These are phyloP conservation scores for Penicillium sp. DNA, from an alignment of 2,329 filamentous ascomycete species.

Conservation along the genomic window DNA sequence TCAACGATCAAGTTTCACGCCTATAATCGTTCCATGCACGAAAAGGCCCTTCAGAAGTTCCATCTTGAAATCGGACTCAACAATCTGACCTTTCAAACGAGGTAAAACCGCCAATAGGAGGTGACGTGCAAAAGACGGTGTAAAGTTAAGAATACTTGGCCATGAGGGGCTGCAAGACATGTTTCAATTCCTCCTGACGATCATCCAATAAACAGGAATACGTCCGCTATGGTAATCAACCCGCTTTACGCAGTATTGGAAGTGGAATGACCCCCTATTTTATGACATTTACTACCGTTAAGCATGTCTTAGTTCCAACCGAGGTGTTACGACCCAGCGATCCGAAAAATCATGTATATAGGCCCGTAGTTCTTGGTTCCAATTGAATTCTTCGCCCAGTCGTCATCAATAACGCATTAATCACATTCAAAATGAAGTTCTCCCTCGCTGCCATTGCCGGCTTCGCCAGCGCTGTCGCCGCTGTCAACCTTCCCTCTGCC, in stretches of 20 bases:
- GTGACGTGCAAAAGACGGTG: constrained; percentile 2
- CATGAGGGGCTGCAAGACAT: constrained; percentile 19
- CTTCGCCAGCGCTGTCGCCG: constrained; percentile 27
- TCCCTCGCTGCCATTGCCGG: constrained; percentile 27
- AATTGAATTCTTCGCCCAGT: neutral
- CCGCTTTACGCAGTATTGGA: constrained; percentile 4
- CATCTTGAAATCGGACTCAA: too few relatives aligned
- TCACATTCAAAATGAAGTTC: constrained; percentile 31
- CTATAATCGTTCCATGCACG: too few relatives aligned
- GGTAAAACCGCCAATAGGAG: too few relatives aligned
- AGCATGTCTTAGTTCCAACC: constrained; percentile 4
- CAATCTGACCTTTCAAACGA: too few relatives aligned
- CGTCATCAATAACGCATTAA: neutral
- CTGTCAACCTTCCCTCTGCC: constrained; percentile 26
- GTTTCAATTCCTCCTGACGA: constrained; percentile 16
- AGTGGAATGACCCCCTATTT: constrained; percentile 5
- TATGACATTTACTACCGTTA: constrained; percentile 2
- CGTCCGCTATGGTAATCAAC: neutral
- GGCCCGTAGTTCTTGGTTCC: neutral
- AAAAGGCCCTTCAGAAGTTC: neutral
- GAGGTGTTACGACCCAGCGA: neutral
- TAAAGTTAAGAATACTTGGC: neutral
- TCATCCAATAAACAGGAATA: constrained; percentile 7
- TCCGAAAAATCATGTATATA: constrained; percentile 1
- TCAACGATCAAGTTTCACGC: neutral